A percentile compares a stretch with the other conserved stretches of the same genome.
phyloP scores from a whole-genome alignment of 176 grass and related monocot species.

The Puccinellia tenuiflora region DNA sequence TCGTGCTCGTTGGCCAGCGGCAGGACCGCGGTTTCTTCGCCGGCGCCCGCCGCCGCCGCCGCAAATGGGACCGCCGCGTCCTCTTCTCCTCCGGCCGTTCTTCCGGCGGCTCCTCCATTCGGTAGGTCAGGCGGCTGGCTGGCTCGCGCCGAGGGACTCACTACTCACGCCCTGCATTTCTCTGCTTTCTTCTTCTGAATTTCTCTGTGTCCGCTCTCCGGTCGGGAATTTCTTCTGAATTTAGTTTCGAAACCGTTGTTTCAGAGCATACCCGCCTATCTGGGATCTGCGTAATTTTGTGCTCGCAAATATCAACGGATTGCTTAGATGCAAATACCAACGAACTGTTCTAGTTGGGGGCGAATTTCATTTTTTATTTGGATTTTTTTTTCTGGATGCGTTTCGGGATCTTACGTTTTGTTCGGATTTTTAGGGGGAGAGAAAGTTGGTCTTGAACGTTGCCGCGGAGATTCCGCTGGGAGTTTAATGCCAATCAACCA shows the following conservation, averaged over 20 bases:
- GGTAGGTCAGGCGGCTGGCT: constrained; percentile 21
- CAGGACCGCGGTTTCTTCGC: neutral
- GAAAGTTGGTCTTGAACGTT: neutral
- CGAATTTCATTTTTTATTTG: neutral
- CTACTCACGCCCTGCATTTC: neutral
- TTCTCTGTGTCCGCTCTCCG: too few relatives aligned
- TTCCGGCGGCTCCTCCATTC: constrained; percentile 34
- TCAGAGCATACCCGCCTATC: neutral
- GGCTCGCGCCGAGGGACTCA: neutral
- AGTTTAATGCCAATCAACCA: constrained; percentile 13
- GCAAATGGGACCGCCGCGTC: constrained; percentile 2
- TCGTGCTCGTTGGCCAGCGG: constrained; percentile 5
- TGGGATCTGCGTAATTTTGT: neutral
- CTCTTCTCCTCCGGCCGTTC: neutral
- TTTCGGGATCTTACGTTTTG: constrained; percentile 6
- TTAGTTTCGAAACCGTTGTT: neutral
- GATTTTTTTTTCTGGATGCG: neutral
- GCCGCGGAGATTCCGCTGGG: neutral
- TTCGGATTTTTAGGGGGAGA: neutral
- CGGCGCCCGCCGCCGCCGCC: neutral
- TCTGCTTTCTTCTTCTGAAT: neutral
- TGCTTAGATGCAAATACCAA: too few relatives aligned
- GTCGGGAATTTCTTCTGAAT: too few relatives aligned
- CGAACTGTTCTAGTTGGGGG: neutral
- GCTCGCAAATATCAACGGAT: neutral